Base-by-base conservation (phyloP, 306 rosid genomes). In the Pyrus betulifolia region DNA sequence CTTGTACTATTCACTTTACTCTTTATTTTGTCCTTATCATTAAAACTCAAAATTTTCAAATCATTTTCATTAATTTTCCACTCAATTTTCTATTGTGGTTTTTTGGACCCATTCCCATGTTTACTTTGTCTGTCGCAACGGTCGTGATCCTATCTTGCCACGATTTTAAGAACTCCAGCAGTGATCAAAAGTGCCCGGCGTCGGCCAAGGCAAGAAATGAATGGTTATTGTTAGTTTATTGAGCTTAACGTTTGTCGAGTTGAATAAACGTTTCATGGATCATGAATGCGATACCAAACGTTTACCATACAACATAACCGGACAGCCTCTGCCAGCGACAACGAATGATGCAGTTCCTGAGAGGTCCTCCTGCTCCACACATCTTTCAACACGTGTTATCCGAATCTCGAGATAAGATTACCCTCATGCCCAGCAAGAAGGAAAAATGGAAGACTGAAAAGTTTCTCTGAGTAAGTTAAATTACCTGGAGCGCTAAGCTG, bases 71-170 rank as follows among this genome's bases (percentile, higher is more conserved):
- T 25, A 25, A 1, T 25, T 25, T 25, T 25, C 27, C 96, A 60
- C 93, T 93, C 7, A 55, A 84, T 67, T 77, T 93, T 71, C 46
- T 93, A 46, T 84, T 89, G 8, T 93, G 95, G 98, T 86, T 93
- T 75, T 93, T 86, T 74, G 98, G 96, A 35, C 96, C 98, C 9
- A 85, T 93, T 25, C 93, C 98, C 2, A 86, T 89, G 96, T 82
- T 91, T 55, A 54, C 74, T 82, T 85, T 86, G 62, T 89, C 93
- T 12, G 18, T 86, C 8, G 27, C 59, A 18, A 79, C 85, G 86
- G 93, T 89, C 18, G 4, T 80, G 46, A 15, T 82, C 21, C 79
- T 93, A 58, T 79, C 81, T 61, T 46, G 76, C 67, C 96, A 85
- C 62, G 98, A 93, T 67, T 49, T 52, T 1, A 67, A 70, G 64